Percentiles rank a stretch among this genome's conserved stretches.
phyloP scores from a whole-genome alignment of 306 rosid genomes.

The Crataegus laevigata region DNA sequence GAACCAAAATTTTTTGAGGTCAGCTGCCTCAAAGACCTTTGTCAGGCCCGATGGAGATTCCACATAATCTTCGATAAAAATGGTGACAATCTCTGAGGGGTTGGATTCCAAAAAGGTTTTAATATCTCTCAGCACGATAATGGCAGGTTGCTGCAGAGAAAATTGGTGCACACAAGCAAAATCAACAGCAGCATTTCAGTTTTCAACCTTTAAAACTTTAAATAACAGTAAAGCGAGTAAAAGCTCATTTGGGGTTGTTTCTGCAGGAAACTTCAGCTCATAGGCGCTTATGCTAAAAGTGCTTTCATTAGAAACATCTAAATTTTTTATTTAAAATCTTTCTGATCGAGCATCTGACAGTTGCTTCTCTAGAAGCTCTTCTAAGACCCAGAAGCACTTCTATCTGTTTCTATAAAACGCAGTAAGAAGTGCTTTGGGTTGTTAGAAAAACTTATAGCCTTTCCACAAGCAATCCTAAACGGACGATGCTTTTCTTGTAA shows the following conservation, averaged over 20 bases:
- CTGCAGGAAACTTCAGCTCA: too few species aligned
- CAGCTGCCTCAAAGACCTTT: conserved; percentile 64
- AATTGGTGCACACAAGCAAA: conserved; percentile 4
- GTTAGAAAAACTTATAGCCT: too few species aligned
- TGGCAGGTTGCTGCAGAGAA: conserved; percentile 63
- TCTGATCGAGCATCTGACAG: too few species aligned
- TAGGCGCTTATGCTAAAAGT: too few species aligned
- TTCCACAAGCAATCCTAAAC: neutral
- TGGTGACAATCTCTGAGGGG: conserved; percentile 77
- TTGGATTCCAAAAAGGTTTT: conserved; percentile 51
- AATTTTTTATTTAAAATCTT: too few species aligned
- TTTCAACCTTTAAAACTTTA: neutral
- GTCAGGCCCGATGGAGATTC: conserved; percentile 55
- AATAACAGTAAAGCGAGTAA: too few species aligned
- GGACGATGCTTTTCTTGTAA: neutral
- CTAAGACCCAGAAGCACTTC: too few species aligned
- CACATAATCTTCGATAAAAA: conserved; percentile 88
- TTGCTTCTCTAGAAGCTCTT: too few species aligned
- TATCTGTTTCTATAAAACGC: too few species aligned
- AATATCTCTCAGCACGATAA: conserved; percentile 55
- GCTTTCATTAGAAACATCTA: too few species aligned
- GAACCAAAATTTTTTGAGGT: conserved; percentile 45
- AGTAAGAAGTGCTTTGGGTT: too few species aligned
- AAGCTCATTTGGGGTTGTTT: too few species aligned
- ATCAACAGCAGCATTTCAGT: neutral